A percentile compares a stretch with the other conserved stretches of the same genome.
phyloP scores from a whole-genome alignment of 208 protist genomes.

The Zelonia costaricensis region DNA sequence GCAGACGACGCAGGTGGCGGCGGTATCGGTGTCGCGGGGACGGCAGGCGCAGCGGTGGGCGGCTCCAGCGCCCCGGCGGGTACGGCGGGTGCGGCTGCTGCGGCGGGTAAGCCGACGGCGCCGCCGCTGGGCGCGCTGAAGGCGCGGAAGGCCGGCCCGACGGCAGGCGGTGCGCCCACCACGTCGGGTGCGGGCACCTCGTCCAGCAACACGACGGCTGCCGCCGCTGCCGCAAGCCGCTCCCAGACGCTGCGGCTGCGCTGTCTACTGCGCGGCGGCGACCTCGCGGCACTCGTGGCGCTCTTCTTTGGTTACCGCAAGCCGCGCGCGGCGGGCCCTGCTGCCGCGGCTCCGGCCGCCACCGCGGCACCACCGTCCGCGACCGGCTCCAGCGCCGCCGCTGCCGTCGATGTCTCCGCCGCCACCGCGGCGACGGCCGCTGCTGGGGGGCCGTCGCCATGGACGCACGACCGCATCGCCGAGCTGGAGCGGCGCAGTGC shows the following conservation, averaged over 20 bases:
- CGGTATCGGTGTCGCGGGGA: no score
- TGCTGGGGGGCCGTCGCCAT: not conserved
- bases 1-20: no score
- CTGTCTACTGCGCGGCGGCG: conserved; percentile 55
- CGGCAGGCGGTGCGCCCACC: no score
- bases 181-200: no score
- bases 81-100: no score
- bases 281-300: conserved; percentile 45
- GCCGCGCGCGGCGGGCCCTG: conserved; percentile 23
- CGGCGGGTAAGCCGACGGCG: not conserved
- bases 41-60: no score
- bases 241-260: conserved; percentile 65
- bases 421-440: conserved; percentile 2
- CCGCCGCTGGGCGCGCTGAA: not conserved
- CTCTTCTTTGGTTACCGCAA: conserved; percentile 65
- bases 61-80: no score
- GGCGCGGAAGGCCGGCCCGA: no score
- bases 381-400: no score
- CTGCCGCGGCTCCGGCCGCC: not conserved
- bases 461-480: conserved; percentile 59
- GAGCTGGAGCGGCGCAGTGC: conserved; percentile 53
- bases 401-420: not conserved
- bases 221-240: conserved; percentile 9
- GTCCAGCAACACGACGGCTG: conserved; percentile 11
- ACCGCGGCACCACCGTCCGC: no score